Evolutionary conservation across 1,139 yeast genomes (phyloP), one percentile per base, ranked within the genome.

Genomic region (Debaryomyces coudertii): DNA sequence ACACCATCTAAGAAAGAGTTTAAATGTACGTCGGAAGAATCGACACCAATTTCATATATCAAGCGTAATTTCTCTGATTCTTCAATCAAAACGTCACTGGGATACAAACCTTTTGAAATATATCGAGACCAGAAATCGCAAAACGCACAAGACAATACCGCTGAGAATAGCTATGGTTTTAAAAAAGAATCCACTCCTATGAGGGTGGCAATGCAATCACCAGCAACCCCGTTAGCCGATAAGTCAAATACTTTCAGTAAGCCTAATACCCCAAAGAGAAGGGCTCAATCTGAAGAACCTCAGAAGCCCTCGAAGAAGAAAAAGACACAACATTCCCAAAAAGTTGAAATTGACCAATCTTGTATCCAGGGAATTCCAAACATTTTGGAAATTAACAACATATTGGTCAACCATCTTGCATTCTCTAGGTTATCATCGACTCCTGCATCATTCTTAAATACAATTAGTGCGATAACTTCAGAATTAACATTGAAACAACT

Each of bases 341-440:
- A 58, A 40, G 60, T 61, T 15, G 57, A 55, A 39, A 53, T 61
- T 33, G 66, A 66, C 45, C 65, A 61, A 40, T 53, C 58, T n/a
- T 61, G 66, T 50, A 51, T 70, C 37, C 58, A 55, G 16, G 52
- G 49, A n/a, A 62, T 82, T 31, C 56, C 66, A 4, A 74, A 76
- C 43, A 53, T 80, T 29, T 71, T 68, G 1, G 85, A 82, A 47
- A 69, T 87, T 42, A 77, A 77, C 47, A 82, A 87, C 61, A 76
- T 90, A 8, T 71, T 90, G 42, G 79, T 85, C 35, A 93, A 93
- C 60, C 95, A 90, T 63, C 73, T 93, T 51, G 97, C 98, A 15
- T 92, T 89, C 62, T 89, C 97, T 5, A 79, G 97, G 53, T 76
- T 90, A 27, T 81, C 92, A 25, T 92, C 95, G 36, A 88, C 96